phyloP scores from a whole-genome alignment of 2,329 filamentous ascomycete genomes.

The Neonectria punicea region DNA sequence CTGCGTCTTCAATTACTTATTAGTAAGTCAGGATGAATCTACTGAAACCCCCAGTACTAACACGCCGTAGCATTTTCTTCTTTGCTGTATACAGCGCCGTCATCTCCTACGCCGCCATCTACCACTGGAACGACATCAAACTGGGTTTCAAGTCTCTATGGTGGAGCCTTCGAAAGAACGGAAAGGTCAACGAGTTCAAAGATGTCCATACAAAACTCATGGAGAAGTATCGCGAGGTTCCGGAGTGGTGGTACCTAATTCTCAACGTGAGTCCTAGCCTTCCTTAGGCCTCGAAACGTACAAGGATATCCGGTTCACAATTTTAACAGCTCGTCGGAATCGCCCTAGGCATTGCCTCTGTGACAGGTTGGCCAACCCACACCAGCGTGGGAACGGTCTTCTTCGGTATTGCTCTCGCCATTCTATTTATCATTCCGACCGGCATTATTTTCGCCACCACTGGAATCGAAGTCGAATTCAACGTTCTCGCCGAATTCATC shows the following conservation, averaged over 20 bases:
- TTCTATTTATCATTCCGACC: conserved; percentile 56
- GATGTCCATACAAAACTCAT: conserved; percentile 57
- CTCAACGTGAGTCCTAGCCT: conserved; percentile 26
- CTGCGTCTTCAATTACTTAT: conserved; percentile 34
- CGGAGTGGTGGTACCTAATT: conserved; percentile 57
- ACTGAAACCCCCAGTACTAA: not conserved
- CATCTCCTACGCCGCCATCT: conserved; percentile 49
- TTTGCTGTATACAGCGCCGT: conserved; percentile 46
- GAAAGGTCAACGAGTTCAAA: conserved; percentile 42
- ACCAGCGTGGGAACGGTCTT: conserved; percentile 56
- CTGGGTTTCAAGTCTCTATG: conserved; percentile 42
- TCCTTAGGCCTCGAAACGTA: no score
- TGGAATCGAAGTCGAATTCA: conserved; percentile 54
- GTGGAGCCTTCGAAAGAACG: conserved; percentile 27
- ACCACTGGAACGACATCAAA: conserved; percentile 49
- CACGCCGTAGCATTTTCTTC: conserved; percentile 25
- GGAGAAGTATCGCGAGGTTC: conserved; percentile 57
- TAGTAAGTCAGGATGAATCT: conserved; percentile 18
- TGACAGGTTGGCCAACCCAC: conserved; percentile 54
- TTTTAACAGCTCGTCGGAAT: conserved; percentile 39
- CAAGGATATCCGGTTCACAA: not conserved
- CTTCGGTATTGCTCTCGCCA: conserved; percentile 54
- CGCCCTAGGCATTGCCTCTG: conserved; percentile 48
- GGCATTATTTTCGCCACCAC: conserved; percentile 59
- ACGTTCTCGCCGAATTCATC: conserved; percentile 60